A percentile compares a stretch with the other conserved stretches of the same genome.
Evolutionary conservation across 768 basidiomycete genomes (phyloP).

Genomic region (Tulasnella sp.): DNA sequence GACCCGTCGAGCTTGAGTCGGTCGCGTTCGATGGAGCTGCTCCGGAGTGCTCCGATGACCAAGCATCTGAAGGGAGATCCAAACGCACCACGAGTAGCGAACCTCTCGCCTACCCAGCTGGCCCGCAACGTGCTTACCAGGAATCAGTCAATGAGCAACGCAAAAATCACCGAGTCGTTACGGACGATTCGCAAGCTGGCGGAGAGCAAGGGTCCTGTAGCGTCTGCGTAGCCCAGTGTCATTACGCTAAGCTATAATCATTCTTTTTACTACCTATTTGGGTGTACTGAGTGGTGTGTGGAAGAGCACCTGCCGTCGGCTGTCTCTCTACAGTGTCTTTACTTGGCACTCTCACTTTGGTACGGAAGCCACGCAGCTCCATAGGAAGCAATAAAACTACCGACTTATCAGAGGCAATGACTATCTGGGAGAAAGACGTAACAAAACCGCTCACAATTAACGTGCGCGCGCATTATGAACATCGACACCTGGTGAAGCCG

Average conservation of each 20-base stretch:
- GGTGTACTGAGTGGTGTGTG: too few relatives aligned
- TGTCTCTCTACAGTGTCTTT: too few relatives aligned
- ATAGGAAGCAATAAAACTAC: too few relatives aligned
- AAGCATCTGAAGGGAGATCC: not conserved
- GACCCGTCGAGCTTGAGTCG: not conserved
- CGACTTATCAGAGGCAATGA: too few relatives aligned
- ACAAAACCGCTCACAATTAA: too few relatives aligned
- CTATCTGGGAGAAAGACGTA: too few relatives aligned
- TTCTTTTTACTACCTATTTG: too few relatives aligned
- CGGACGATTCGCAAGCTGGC: not conserved
- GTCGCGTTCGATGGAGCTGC: not conserved
- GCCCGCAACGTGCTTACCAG: constrained; percentile 13
- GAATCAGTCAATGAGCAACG: constrained; percentile 4
- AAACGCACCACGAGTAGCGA: not conserved
- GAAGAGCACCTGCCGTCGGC: too few relatives aligned
- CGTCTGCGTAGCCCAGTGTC: not conserved
- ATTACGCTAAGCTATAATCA: not conserved
- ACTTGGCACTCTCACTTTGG: too few relatives aligned
- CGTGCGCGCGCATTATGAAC: too few relatives aligned
- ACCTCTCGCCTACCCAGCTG: not conserved
- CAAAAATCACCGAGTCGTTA: not conserved
- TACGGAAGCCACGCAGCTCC: too few relatives aligned
- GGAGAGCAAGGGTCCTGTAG: not conserved
- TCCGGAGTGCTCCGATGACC: not conserved
- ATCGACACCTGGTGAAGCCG: too few relatives aligned